Conservation (phyloP, 345 rosid species). For the Hypericum androsaemum region DNA sequence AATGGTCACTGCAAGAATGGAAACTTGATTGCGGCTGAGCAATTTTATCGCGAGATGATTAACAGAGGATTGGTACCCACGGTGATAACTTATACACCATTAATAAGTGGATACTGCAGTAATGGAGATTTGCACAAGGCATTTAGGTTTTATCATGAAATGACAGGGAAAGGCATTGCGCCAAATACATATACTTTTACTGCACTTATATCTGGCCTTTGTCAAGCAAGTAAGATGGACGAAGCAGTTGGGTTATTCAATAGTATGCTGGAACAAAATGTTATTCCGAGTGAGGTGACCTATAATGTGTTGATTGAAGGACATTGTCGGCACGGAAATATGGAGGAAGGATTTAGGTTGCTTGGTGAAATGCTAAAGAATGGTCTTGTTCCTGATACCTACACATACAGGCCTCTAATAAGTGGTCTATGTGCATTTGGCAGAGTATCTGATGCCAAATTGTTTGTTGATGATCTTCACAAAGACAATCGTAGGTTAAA, state of each 20-base stretch:
- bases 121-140: slow-evolving; percentile 49
- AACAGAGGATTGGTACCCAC: slow-evolving; percentile 52
- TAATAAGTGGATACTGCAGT: slow-evolving; percentile 69
- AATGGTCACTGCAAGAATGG: slow-evolving; percentile 67
- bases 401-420: slow-evolving; percentile 70
- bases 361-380: slow-evolving; percentile 52
- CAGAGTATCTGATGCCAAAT: slow-evolving; percentile 62
- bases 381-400: slow-evolving; percentile 75
- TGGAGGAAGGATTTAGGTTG: slow-evolving; percentile 50
- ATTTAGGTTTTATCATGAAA: slow-evolving; percentile 65
- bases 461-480: slow-evolving; percentile 56
- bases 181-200: slow-evolving; percentile 61
- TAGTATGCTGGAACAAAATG: slow-evolving; percentile 47
- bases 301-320: slow-evolving; percentile 86
- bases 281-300: slow-evolving; percentile 67
- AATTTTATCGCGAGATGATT: slow-evolving; percentile 46
- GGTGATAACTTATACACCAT: slow-evolving; percentile 60
- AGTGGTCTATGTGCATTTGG: slow-evolving; percentile 63
- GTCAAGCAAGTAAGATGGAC: slow-evolving; percentile 37
- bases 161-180: slow-evolving; percentile 66
- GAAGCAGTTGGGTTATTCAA: slow-evolving; percentile 51
- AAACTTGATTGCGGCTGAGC: slow-evolving; percentile 44
- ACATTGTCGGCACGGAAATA: slow-evolving; percentile 46
- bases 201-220: slow-evolving; percentile 63
- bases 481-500: slow-evolving; percentile 43